Evolutionary conservation across 2,329 filamentous ascomycete species (phyloP).

Genomic region (Thelonectria discophora): DNA sequence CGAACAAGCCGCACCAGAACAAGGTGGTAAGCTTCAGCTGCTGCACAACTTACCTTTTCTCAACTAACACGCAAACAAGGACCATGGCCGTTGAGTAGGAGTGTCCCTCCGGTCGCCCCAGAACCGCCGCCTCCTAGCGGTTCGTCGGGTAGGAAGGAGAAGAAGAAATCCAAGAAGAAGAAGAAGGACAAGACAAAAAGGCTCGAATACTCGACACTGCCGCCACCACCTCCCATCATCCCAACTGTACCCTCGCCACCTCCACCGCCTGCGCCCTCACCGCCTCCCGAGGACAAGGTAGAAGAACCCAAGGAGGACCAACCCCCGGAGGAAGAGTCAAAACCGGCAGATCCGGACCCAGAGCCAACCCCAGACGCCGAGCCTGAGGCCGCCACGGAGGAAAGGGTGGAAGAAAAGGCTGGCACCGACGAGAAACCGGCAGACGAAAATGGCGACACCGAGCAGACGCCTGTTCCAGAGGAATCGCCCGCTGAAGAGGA

Average conservation of each 20-base stretch:
- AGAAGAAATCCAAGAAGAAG: slow-evolving; percentile 32
- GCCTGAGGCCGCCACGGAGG: slow-evolving; percentile 2
- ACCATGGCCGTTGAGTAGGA: slow-evolving; percentile 21
- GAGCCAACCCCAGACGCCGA: slow-evolving; percentile 1
- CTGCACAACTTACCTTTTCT: neutral
- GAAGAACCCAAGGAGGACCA: slow-evolving; percentile 28
- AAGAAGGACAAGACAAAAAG: slow-evolving; percentile 18
- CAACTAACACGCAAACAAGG: neutral
- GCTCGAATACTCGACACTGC: slow-evolving; percentile 9
- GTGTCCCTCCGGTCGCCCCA: slow-evolving; percentile 18
- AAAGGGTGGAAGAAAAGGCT: slow-evolving; percentile 22
- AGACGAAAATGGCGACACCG: slow-evolving; percentile 3
- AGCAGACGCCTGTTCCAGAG: slow-evolving; percentile 7
- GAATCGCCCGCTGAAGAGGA: slow-evolving; percentile 13
- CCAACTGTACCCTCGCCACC: slow-evolving; percentile 12
- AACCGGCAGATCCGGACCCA: neutral
- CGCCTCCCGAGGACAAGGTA: slow-evolving; percentile 28
- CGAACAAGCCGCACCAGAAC: slow-evolving; percentile 31
- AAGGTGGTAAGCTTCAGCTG: slow-evolving; percentile 36
- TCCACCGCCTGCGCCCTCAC: slow-evolving; percentile 9
- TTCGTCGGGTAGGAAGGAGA: slow-evolving; percentile 34
- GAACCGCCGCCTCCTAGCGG: slow-evolving; percentile 17
- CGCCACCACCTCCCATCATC: slow-evolving; percentile 27
- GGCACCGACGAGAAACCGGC: slow-evolving; percentile 14
- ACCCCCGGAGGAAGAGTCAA: slow-evolving; percentile 25